Percentiles rank a stretch among this genome's conserved stretches.
Conservation (phyloP, 495 filamentous ascomycete species). For the Astrocystis sublimbata region DNA sequence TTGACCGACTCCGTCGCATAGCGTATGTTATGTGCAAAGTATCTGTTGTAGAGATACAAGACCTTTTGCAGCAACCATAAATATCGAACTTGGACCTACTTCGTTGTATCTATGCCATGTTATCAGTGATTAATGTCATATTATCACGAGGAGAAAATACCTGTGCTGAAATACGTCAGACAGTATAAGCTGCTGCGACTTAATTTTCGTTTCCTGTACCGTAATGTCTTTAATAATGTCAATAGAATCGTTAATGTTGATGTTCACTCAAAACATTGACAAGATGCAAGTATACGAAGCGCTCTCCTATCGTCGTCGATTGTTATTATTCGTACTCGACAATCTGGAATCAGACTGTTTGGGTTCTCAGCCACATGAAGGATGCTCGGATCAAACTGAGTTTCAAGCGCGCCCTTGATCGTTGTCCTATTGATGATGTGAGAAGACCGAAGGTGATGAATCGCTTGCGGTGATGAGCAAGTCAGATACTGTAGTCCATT, state of each 20-base stretch:
- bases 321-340: not conserved
- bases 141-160: not conserved
- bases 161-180: not conserved
- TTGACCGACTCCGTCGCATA: not conserved
- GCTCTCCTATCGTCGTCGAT: too few species aligned
- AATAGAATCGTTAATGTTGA: too few species aligned
- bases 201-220: not conserved
- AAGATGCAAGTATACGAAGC: too few species aligned
- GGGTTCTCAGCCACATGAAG: not conserved
- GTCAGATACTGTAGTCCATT: not conserved
- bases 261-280: too few species aligned
- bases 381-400: not conserved
- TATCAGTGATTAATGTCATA: not conserved
- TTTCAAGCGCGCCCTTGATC: not conserved
- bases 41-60: not conserved
- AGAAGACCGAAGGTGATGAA: not conserved
- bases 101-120: not conserved
- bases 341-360: not conserved
- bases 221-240: too few species aligned
- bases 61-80: not conserved
- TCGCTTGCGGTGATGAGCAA: not conserved
- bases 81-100: not conserved
- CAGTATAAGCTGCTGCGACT: not conserved
- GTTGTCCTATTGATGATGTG: not conserved
- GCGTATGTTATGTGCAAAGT: not conserved